A percentile compares a stretch with the other conserved stretches of the same genome.
phyloP scores from a whole-genome alignment of 768 basidiomycete species.

The Russula foetens region DNA sequence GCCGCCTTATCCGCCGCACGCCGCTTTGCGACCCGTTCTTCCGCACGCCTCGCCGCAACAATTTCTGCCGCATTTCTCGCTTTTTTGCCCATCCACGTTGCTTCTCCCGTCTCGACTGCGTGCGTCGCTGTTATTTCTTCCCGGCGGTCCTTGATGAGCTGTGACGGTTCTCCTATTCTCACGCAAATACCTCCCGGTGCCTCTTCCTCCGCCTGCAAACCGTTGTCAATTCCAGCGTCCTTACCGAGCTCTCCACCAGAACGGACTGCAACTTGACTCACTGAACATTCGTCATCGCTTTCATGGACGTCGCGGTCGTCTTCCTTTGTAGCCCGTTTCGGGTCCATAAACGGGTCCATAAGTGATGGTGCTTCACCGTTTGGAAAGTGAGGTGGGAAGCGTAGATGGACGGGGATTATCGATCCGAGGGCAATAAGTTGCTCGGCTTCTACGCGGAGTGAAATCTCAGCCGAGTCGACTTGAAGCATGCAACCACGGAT shows the following conservation, averaged over 20 bases:
- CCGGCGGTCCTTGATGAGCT: not conserved
- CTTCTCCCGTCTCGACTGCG: not conserved
- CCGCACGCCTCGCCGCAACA: conserved; percentile 51
- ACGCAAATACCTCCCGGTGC: too few relatives aligned
- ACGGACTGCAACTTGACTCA: not conserved
- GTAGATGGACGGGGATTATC: not conserved
- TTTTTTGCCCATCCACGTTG: not conserved
- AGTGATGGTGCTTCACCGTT: not conserved
- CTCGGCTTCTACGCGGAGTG: not conserved
- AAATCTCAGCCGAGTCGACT: not conserved
- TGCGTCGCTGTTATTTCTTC: not conserved
- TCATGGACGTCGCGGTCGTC: not conserved
- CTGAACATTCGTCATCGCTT: not conserved
- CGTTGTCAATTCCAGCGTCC: not conserved
- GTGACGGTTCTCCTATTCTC: not conserved
- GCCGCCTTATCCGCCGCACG: not conserved
- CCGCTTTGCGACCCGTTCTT: too few relatives aligned
- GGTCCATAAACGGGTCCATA: not conserved
- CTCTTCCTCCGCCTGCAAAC: not conserved
- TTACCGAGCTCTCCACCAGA: not conserved
- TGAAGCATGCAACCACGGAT: not conserved
- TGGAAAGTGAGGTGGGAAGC: not conserved
- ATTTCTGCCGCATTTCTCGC: conserved; percentile 63
- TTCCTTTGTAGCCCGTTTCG: not conserved
- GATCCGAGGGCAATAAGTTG: not conserved